phyloP scores from a whole-genome alignment of 768 basidiomycete species.

The Lactarius evosmus region DNA sequence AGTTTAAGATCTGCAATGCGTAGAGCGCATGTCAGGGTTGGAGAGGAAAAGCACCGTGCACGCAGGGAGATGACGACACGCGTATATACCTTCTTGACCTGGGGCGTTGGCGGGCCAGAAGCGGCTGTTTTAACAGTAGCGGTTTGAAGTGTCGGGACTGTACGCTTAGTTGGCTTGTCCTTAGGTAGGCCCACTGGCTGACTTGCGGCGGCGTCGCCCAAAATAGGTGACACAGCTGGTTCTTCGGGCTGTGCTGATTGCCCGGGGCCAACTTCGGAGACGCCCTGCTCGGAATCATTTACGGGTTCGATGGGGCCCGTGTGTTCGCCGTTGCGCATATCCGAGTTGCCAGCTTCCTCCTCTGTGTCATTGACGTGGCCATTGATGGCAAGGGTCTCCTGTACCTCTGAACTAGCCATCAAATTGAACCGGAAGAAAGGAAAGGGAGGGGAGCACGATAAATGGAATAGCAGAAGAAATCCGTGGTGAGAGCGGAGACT shows the following conservation, averaged over 20 bases:
- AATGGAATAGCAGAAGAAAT: neutral
- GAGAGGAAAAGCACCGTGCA: conserved; percentile 19
- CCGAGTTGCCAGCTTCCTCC: neutral
- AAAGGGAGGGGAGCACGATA: neutral
- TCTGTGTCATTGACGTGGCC: conserved; percentile 2
- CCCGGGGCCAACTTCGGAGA: conserved; percentile 17
- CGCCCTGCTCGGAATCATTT: conserved; percentile 9
- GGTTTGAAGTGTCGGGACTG: conserved; percentile 39
- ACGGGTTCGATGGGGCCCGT: conserved; percentile 1
- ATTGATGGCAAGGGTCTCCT: neutral
- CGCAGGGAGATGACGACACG: conserved; percentile 25
- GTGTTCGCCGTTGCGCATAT: conserved; percentile 33
- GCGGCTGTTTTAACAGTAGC: conserved; percentile 45
- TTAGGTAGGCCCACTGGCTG: conserved; percentile 29
- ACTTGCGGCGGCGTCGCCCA: conserved; percentile 18
- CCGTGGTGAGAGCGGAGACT: neutral
- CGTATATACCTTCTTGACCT: conserved; percentile 64
- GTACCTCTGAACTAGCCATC: conserved; percentile 19
- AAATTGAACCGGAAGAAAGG: conserved; percentile 25
- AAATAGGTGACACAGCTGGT: conserved; percentile 20
- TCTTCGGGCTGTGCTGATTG: conserved; percentile 15
- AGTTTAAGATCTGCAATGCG: conserved; percentile 25
- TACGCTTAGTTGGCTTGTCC: conserved; percentile 33
- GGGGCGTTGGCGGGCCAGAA: conserved; percentile 47
- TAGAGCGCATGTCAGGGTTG: conserved; percentile 26